Percentiles rank a stretch among this genome's conserved stretches.
Conservation (phyloP, 1,284 basidiomycete species). For the Cutaneotrichosporon cutaneum region DNA sequence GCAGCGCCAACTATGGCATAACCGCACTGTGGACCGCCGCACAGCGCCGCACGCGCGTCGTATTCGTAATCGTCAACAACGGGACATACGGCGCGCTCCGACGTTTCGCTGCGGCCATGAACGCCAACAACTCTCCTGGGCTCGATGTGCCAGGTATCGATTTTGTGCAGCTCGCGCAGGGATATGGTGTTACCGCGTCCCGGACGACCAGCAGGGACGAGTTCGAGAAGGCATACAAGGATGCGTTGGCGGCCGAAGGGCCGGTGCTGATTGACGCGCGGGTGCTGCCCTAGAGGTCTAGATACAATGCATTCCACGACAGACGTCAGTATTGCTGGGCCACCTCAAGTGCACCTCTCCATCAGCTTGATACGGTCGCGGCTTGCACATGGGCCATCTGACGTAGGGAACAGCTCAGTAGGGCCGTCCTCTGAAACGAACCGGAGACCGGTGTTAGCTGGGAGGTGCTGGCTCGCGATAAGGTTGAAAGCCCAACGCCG, state of each 20-base stretch:
- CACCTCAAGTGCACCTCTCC: no score
- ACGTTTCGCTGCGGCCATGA: conserved; percentile 11
- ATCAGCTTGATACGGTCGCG: no score
- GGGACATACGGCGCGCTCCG: conserved; percentile 18
- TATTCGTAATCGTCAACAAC: conserved; percentile 24
- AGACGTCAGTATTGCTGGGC: no score
- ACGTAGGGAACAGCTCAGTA: no score
- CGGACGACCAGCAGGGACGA: neutral
- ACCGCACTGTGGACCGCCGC: conserved; percentile 17
- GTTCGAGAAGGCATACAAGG: conserved; percentile 15
- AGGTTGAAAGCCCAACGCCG: no score
- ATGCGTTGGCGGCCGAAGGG: conserved; percentile 7
- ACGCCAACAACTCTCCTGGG: conserved; percentile 8
- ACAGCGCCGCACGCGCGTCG: conserved; percentile 6
- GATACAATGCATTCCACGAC: no score
- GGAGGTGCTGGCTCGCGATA: no score
- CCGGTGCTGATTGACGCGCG: conserved; percentile 20
- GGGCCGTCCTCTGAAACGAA: no score
- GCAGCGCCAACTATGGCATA: conserved; percentile 20
- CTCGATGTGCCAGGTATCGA: conserved; percentile 23
- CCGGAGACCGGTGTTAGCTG: no score
- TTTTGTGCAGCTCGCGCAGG: conserved; percentile 16
- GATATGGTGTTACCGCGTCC: conserved; percentile 18
- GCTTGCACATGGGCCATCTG: no score
- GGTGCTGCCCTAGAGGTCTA: neutral